Conservation (phyloP, 768 basidiomycete genomes). For the Chalciporus chontae region DNA sequence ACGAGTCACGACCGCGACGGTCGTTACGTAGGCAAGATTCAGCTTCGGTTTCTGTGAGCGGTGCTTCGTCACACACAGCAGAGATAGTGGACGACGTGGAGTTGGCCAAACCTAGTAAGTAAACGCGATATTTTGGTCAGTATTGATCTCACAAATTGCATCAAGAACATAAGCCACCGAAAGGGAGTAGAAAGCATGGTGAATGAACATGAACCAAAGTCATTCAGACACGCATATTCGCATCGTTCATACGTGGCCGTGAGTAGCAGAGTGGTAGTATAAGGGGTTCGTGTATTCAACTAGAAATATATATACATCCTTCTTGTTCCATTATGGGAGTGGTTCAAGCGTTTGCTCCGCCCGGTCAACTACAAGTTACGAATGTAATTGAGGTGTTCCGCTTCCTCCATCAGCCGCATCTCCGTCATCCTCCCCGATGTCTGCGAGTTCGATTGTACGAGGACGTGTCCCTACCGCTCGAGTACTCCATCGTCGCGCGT, state of each 20-base stretch:
- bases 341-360: background rate
- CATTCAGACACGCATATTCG: background rate
- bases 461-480: background rate
- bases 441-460: conserved; percentile 1
- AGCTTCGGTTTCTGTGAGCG: conserved; percentile 29
- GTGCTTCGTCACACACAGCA: conserved; percentile 29
- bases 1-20: conserved; percentile 30
- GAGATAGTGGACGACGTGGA: conserved; percentile 28
- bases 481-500: conserved; percentile 11
- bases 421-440: conserved; percentile 4
- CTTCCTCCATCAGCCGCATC: background rate
- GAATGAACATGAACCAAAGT: conserved; percentile 14
- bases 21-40: conserved; percentile 27
- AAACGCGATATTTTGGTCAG: background rate
- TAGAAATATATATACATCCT: conserved; percentile 23
- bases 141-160: background rate
- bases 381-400: background rate
- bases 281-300: conserved; percentile 17
- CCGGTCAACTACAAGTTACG: background rate
- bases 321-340: conserved; percentile 17
- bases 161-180: conserved; percentile 22
- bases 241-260: background rate
- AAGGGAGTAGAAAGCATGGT: conserved; percentile 21
- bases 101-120: conserved; percentile 27
- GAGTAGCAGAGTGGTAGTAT: conserved; percentile 5